These are phyloP conservation scores for Dalechampia spathulata DNA, from an alignment of 441 rosid species.

Conservation along the genomic window DNA sequence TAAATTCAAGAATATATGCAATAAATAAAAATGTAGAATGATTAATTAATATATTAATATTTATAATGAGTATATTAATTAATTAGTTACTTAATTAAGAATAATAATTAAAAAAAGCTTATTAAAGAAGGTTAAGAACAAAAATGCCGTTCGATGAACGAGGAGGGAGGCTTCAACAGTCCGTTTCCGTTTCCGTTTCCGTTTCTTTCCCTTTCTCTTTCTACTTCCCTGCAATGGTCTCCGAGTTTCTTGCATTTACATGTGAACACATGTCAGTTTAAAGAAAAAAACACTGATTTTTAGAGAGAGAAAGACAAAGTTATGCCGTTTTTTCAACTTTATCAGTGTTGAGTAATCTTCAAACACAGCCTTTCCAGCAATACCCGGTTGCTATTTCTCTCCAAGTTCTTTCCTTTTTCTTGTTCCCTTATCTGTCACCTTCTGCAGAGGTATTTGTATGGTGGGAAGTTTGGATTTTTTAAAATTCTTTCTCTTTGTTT, in stretches of 20 bases:
- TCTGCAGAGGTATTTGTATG: conserved; percentile 12
- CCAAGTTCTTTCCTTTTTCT: conserved; percentile 8
- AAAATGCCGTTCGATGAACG: conserved; percentile 8
- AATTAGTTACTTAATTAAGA: too few species aligned
- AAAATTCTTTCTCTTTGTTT: neutral
- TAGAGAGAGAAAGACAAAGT: conserved; percentile 4
- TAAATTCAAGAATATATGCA: too few species aligned
- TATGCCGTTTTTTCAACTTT: conserved; percentile 8
- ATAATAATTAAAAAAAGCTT: too few species aligned
- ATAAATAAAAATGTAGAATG: too few species aligned
- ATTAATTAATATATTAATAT: too few species aligned
- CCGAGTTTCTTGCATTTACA: conserved; percentile 6
- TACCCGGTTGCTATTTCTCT: conserved; percentile 26
- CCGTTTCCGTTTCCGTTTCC: too few species aligned
- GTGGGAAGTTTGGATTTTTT: conserved; percentile 8
- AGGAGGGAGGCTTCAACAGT: neutral
- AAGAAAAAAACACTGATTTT: neutral
- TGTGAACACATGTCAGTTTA: conserved; percentile 28
- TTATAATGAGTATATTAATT: too few species aligned
- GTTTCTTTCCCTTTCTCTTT: too few species aligned
- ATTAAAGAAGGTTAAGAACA: too few species aligned
- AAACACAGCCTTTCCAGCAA: conserved; percentile 41
- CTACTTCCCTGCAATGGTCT: neutral
- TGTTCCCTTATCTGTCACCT: conserved; percentile 28
- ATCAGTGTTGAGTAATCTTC: conserved; percentile 24